Conservation (phyloP, 1,284 basidiomycete species). For the Ceratobasidium sp. region DNA sequence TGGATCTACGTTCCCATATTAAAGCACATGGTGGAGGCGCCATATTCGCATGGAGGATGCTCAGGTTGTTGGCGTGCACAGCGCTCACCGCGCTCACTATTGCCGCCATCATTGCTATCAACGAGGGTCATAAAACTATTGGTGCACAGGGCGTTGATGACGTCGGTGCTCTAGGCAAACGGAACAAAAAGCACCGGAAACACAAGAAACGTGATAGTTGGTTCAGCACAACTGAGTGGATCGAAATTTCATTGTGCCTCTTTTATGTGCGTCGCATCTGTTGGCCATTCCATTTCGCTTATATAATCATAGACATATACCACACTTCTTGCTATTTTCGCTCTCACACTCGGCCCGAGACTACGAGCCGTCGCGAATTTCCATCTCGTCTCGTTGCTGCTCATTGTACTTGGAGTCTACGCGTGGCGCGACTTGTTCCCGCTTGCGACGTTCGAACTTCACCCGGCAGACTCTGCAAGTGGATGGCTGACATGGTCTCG, state of each 20-base stretch:
- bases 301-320: constrained; percentile 37
- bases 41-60: constrained; percentile 29
- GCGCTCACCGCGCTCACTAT: constrained; percentile 29
- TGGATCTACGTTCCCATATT: constrained; percentile 27
- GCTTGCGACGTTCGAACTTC: constrained; percentile 34
- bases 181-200: constrained; percentile 23
- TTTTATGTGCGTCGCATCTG: constrained; percentile 37
- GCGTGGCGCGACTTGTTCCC: constrained; percentile 40
- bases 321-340: constrained; percentile 36
- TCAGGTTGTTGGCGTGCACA: constrained; percentile 18
- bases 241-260: constrained; percentile 38
- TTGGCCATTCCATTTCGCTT: constrained; percentile 27
- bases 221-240: constrained; percentile 39
- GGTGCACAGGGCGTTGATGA: not conserved
- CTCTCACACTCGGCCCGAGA: constrained; percentile 20
- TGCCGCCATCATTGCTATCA: constrained; percentile 19
- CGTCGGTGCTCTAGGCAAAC: constrained; percentile 7
- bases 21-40: constrained; percentile 21
- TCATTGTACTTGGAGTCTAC: constrained; percentile 38
- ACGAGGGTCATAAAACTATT: constrained; percentile 3
- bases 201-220: constrained; percentile 33
- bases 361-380: not conserved
- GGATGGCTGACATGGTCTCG: constrained; percentile 41
- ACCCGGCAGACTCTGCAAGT: constrained; percentile 37
- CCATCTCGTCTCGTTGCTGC: constrained; percentile 40